Evolutionary conservation across 2,329 filamentous ascomycete species (phyloP).

Genomic region (Gnomoniopsis sp.): DNA sequence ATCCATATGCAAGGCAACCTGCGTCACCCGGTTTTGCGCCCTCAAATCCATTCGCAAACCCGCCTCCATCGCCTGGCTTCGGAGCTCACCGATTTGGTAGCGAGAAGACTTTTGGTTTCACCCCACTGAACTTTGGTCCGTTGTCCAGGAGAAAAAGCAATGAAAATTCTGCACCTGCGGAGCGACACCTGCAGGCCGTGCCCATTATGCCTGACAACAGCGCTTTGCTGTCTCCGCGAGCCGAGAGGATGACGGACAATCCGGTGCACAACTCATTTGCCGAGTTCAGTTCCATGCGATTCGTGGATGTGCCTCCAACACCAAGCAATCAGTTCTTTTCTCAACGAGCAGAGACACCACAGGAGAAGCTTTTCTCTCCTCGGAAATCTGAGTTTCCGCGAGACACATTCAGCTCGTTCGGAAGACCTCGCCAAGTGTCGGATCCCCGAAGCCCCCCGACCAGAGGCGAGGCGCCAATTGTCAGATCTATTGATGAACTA

Average conservation of each 20-base stretch:
- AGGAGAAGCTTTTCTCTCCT: constrained; percentile 35
- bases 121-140: constrained; percentile 23
- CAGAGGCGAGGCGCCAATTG: constrained; percentile 70
- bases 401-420: constrained; percentile 50
- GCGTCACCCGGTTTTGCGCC: constrained; percentile 26
- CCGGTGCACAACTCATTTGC: constrained; percentile 51
- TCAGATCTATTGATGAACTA: constrained; percentile 74
- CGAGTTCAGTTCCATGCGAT: constrained; percentile 45
- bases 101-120: constrained; percentile 34
- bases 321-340: constrained; percentile 47
- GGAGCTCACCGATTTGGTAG: constrained; percentile 36
- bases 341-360: neutral
- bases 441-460: constrained; percentile 75
- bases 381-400: constrained; percentile 50
- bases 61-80: constrained; percentile 45
- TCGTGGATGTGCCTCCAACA: constrained; percentile 50
- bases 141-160: neutral
- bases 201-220: constrained; percentile 42
- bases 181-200: constrained; percentile 35
- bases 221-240: constrained; percentile 67
- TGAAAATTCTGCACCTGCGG: constrained; percentile 19
- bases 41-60: constrained; percentile 26
- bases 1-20: constrained; percentile 19
- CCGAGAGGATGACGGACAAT: constrained; percentile 69
- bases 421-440: constrained; percentile 46